Evolutionary conservation across 78 protist genomes (phyloP), one percentile per base, ranked within the genome.

Genomic region (Speleostelium caveatum): DNA sequence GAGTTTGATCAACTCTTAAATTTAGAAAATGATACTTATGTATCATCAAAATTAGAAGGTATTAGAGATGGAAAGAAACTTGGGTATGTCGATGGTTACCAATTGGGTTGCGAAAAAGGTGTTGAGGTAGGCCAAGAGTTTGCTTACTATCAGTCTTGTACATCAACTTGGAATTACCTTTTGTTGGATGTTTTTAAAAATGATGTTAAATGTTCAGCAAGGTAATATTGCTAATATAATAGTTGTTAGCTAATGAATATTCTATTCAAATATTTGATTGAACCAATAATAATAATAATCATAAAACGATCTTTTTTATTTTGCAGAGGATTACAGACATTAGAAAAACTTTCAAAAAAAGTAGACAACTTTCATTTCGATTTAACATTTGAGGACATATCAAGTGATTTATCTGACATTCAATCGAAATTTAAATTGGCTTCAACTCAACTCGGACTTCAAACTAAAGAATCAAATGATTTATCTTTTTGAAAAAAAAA

Each of bases 51-150:
- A 68, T 22, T 41, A 26, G 49, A 80, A 30, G 89, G 89, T 58
- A 59, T 80, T 24, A 55, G 22, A 10, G 89, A 80, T 68, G 89
- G 89, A 39, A 56, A 68, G 24, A 80, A 61, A 41, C 41, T 80
- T 30, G 89, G 89, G 55, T 80, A 80, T 68, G 59, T 80, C 28
- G 89, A 80, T 32, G 89, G 89, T 7, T 80, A 68, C 39, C 89
- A 80, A 68, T 58, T 80, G 58, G 89, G 89, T 38, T 68, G 35
- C 30, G 74, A 80, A 33, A 66, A 80, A 32, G 89, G 89, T 28
- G 51, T 69, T 30, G 89, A 80, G 33, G 55, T 80, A 1, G 89
- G 89, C 42, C 89, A 80, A 58, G 89, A 80, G 59, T 58, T 80
- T 28, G 89, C 78, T 35, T 80, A 80, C n/a, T 78, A 78, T 80